Evolutionary conservation across 345 rosid genomes (phyloP).

Genomic region (Balakata baccata): DNA sequence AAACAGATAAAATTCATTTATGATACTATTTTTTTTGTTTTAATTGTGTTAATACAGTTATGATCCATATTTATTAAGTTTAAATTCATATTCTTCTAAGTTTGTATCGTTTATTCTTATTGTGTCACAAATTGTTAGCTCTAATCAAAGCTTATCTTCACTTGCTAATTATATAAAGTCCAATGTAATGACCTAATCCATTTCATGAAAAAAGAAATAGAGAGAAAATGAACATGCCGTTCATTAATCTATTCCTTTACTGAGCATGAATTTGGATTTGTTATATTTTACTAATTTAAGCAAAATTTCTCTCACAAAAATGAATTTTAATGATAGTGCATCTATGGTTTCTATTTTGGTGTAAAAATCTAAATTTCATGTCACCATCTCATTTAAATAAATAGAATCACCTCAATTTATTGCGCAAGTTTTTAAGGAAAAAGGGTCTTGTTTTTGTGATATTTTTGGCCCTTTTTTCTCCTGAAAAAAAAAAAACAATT

Average conservation of each 20-base stretch:
- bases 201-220: not conserved
- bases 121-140: too few species aligned
- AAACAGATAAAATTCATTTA: too few species aligned
- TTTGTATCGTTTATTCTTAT: too few species aligned
- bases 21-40: too few species aligned
- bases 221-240: not conserved
- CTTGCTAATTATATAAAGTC: slow-evolving; percentile 21
- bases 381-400: not conserved
- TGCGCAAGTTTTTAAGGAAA: slow-evolving; percentile 7
- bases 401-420: slow-evolving; percentile 5
- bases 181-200: slow-evolving; percentile 6
- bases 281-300: slow-evolving; percentile 4
- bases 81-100: too few species aligned
- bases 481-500: not conserved
- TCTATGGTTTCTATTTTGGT: not conserved
- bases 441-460: not conserved
- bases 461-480: too few species aligned
- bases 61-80: too few species aligned
- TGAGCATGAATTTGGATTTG: not conserved
- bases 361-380: not conserved
- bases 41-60: too few species aligned
- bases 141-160: slow-evolving; percentile 6
- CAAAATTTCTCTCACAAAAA: not conserved
- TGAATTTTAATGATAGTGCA: not conserved
- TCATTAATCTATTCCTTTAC: slow-evolving; percentile 11